Evolutionary conservation across 257 asterid genomes (phyloP).

Genomic region (Capsicum baccatum): DNA sequence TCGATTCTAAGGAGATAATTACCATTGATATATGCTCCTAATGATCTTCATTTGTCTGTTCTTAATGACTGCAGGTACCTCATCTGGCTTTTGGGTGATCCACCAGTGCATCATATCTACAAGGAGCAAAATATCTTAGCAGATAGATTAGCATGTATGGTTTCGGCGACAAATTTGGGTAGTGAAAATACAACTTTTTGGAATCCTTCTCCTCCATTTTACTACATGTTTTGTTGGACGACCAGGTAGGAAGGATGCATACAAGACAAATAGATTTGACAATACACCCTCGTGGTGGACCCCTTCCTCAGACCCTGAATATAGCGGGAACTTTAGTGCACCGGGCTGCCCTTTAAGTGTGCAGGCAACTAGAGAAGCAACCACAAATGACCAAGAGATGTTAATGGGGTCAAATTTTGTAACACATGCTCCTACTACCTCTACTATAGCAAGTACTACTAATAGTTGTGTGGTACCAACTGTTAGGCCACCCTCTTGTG

Average conservation of each 20-base stretch:
- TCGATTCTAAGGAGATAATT: not conserved
- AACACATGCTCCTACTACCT: not conserved
- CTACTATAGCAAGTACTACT: not conserved
- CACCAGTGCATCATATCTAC: not conserved
- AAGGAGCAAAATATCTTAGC: not conserved
- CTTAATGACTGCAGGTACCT: not conserved
- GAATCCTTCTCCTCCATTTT: not conserved
- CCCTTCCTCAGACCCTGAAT: too few relatives aligned
- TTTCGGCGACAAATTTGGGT: not conserved
- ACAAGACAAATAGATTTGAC: not conserved
- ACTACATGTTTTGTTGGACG: not conserved
- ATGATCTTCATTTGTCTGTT: not conserved
- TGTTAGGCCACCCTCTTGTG: too few relatives aligned
- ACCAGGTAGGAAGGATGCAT: not conserved
- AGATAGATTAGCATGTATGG: not conserved
- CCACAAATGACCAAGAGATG: not conserved
- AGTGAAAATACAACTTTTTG: not conserved
- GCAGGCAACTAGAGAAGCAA: not conserved
- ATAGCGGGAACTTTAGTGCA: too few relatives aligned
- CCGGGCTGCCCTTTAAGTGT: too few relatives aligned
- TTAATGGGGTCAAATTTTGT: not conserved
- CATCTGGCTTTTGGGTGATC: not conserved
- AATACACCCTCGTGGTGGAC: too few relatives aligned
- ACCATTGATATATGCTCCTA: not conserved
- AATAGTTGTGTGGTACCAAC: too few relatives aligned